phyloP scores from a whole-genome alignment of 176 grass and related monocot species.

The Miscanthus lutarioriparius region DNA sequence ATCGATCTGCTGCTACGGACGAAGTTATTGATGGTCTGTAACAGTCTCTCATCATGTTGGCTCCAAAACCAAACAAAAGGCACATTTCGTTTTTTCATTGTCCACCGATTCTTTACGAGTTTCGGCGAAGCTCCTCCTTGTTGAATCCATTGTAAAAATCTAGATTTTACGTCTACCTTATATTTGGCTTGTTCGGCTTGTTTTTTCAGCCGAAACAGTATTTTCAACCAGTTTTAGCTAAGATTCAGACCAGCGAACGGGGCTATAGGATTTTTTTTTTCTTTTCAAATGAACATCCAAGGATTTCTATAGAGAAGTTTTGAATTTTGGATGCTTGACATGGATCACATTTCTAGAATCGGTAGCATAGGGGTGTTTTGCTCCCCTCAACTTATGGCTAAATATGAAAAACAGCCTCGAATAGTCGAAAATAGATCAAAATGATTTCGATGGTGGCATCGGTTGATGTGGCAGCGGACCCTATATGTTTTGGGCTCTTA shows the following conservation, averaged over 20 bases:
- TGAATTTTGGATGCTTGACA: neutral
- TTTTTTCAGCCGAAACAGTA: no score
- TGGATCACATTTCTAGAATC: neutral
- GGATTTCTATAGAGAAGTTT: neutral
- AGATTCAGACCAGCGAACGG: no score
- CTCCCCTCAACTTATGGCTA: no score
- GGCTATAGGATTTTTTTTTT: neutral
- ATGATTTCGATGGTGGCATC: no score
- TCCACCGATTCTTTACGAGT: neutral
- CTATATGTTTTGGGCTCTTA: no score
- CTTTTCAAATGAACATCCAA: neutral
- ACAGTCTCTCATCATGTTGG: slow-evolving; percentile 37
- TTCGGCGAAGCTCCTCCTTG: neutral
- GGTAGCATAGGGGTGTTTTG: neutral
- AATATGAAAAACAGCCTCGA: no score
- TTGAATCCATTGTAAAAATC: slow-evolving; percentile 18
- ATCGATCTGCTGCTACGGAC: slow-evolving; percentile 49
- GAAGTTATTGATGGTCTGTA: slow-evolving; percentile 54
- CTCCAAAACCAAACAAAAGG: slow-evolving; percentile 3
- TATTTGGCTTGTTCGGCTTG: no score
- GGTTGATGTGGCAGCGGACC: no score
- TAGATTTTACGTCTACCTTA: slow-evolving; percentile 3
- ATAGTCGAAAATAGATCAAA: no score
- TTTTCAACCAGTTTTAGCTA: no score
- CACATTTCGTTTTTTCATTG: slow-evolving; percentile 3